Conservation (phyloP, 2,329 filamentous ascomycete genomes). For the Calonectria naviculata region DNA sequence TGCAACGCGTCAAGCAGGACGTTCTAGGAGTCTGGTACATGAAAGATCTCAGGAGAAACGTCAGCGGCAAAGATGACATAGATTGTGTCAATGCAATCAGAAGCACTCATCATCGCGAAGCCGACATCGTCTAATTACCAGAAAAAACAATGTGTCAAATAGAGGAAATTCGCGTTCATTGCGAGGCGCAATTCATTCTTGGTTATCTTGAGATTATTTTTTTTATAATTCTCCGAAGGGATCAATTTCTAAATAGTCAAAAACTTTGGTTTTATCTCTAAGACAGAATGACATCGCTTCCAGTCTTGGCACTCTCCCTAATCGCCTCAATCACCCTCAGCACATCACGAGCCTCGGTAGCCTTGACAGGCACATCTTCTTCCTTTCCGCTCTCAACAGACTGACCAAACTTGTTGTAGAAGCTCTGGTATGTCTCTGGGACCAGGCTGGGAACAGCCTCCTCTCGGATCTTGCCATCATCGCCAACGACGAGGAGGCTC, state of each 20-base stretch:
- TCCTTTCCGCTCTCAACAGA: constrained; percentile 45
- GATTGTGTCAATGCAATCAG: not conserved
- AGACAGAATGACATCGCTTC: constrained; percentile 33
- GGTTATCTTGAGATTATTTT: not conserved
- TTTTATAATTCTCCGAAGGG: not conserved
- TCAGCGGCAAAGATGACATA: not conserved
- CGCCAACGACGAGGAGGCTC: not conserved
- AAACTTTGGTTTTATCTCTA: not conserved
- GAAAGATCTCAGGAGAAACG: not conserved
- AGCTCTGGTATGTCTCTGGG: not conserved
- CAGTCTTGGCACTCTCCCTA: constrained; percentile 57
- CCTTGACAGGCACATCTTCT: constrained; percentile 61
- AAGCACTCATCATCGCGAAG: not conserved
- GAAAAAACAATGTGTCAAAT: not conserved
- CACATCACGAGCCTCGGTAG: constrained; percentile 60
- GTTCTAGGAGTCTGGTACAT: not conserved
- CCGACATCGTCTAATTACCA: not conserved
- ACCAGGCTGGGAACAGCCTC: not conserved
- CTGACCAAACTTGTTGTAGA: not conserved
- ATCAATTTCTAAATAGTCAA: not conserved
- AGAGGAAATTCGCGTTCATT: not conserved
- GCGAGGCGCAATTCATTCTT: not conserved
- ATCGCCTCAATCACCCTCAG: constrained; percentile 62
- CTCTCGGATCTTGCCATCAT: not conserved
- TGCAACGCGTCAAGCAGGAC: not conserved